A percentile compares a stretch with the other conserved stretches of the same genome.
Evolutionary conservation across 106 monocot species (phyloP).

Genomic region (Allium sativum): DNA sequence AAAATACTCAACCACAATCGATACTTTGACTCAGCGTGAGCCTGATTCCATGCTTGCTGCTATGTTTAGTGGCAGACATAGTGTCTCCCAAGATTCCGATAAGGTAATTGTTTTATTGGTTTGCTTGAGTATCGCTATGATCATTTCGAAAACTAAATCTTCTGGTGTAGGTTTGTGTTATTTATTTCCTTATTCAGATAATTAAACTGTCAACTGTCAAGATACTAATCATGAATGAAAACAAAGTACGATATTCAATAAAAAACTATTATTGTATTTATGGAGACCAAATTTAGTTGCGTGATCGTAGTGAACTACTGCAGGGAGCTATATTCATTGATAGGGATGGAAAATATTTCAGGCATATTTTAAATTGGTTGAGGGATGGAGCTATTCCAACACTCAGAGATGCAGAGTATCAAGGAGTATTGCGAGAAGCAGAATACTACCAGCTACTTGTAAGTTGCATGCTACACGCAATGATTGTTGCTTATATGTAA

Average conservation of each 20-base stretch:
- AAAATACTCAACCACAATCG: slow-evolving; percentile 66
- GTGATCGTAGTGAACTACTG: slow-evolving; percentile 31
- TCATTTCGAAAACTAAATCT: too few relatives aligned
- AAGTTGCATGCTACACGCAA: slow-evolving; percentile 8
- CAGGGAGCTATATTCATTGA: slow-evolving; percentile 90
- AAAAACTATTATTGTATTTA: background rate
- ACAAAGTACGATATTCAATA: background rate
- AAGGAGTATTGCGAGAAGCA: slow-evolving; percentile 75
- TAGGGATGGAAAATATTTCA: slow-evolving; percentile 90
- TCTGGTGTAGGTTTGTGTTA: too few relatives aligned
- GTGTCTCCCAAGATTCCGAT: slow-evolving; percentile 38
- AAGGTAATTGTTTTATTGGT: slow-evolving; percentile 23
- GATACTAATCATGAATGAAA: background rate
- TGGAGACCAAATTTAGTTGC: slow-evolving; percentile 20
- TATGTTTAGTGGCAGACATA: slow-evolving; percentile 86
- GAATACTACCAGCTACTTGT: slow-evolving; percentile 92
- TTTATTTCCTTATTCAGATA: background rate
- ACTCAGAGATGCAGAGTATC: slow-evolving; percentile 48
- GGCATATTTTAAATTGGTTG: slow-evolving; percentile 89
- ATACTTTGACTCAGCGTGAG: slow-evolving; percentile 78
- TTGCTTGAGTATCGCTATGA: background rate
- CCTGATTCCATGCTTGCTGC: slow-evolving; percentile 92
- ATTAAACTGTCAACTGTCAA: background rate
- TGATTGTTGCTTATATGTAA: background rate
- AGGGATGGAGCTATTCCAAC: slow-evolving; percentile 69